A percentile compares a stretch with the other conserved stretches of the same genome.
Conservation (phyloP, 2,329 filamentous ascomycete genomes). For the Herpotrichia juniperi region DNA sequence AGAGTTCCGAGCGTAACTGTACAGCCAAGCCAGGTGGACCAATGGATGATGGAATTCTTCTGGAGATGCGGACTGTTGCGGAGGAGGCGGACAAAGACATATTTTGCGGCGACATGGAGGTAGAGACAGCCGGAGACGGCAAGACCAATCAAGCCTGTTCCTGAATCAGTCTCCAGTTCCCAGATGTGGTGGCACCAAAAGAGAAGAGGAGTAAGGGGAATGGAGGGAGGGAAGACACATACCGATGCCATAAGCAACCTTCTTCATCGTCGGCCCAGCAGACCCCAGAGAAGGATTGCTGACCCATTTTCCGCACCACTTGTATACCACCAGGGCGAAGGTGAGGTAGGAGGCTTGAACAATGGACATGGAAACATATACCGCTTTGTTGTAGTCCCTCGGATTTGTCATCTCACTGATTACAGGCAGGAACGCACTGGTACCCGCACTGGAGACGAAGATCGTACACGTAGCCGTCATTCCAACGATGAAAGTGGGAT, state of each 20-base stretch:
- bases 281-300: conserved; percentile 67
- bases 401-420: conserved; percentile 69
- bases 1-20: conserved; percentile 56
- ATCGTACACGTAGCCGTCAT: conserved; percentile 63
- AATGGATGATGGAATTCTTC: conserved; percentile 58
- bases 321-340: conserved; percentile 65
- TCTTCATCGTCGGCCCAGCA: conserved; percentile 65
- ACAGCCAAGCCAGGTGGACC: conserved; percentile 60
- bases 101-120: conserved; percentile 60
- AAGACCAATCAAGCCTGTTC: conserved; percentile 54
- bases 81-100: conserved; percentile 62
- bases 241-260: conserved; percentile 66
- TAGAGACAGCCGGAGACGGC: conserved; percentile 57
- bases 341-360: conserved; percentile 63
- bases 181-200: not conserved
- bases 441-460: conserved; percentile 64
- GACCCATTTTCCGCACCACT: conserved; percentile 67
- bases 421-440: conserved; percentile 66
- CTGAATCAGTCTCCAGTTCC: not conserved
- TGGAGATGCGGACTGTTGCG: conserved; percentile 59
- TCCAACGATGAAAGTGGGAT: conserved; percentile 62
- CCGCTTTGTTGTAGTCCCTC: conserved; percentile 64
- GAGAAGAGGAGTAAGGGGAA: not conserved
- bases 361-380: conserved; percentile 64
- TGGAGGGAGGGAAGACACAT: conserved; percentile 6